Evolutionary conservation across 2,329 filamentous ascomycete genomes (phyloP).

Genomic region (Hymenoscyphus scutula): DNA sequence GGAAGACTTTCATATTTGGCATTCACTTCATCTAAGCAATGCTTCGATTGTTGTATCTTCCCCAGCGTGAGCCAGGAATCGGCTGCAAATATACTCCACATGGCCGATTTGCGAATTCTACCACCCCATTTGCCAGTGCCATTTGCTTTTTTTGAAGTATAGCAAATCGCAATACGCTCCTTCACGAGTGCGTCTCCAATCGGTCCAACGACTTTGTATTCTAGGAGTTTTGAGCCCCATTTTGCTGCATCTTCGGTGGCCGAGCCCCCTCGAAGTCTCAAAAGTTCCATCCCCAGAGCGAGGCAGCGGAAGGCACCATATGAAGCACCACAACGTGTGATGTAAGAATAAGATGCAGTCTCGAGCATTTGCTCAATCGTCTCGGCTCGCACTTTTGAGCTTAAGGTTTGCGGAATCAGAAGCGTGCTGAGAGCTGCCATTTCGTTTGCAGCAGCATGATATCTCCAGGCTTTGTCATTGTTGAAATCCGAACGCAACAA

Average conservation of each 20-base stretch:
- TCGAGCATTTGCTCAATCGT: constrained; percentile 85
- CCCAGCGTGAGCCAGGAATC: constrained; percentile 79
- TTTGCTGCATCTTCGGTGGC: constrained; percentile 82
- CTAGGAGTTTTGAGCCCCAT: constrained; percentile 79
- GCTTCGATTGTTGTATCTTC: constrained; percentile 75
- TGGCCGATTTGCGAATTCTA: constrained; percentile 77
- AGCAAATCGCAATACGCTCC: constrained; percentile 83
- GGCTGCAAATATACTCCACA: constrained; percentile 82
- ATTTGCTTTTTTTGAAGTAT: constrained; percentile 67
- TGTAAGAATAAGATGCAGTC: constrained; percentile 87
- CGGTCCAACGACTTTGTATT: constrained; percentile 70
- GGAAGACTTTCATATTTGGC: constrained; percentile 52
- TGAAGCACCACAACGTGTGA: constrained; percentile 75
- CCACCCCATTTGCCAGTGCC: constrained; percentile 67
- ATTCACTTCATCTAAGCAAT: constrained; percentile 69
- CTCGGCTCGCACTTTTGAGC: constrained; percentile 75
- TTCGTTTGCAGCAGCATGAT: constrained; percentile 91
- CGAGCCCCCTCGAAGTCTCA: constrained; percentile 75
- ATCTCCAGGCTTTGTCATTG: constrained; percentile 95
- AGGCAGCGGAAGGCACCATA: constrained; percentile 80
- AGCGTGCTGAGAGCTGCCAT: constrained; percentile 88
- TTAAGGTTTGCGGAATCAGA: constrained; percentile 68
- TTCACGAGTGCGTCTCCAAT: constrained; percentile 80
- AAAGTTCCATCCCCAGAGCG: constrained; percentile 73
- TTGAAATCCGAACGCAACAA: constrained; percentile 83